A percentile compares a stretch with the other conserved stretches of the same genome.
These are phyloP conservation scores for Wickerhamomyces sp. DNA, from an alignment of 1,139 yeast genomes.

Conservation along the genomic window DNA sequence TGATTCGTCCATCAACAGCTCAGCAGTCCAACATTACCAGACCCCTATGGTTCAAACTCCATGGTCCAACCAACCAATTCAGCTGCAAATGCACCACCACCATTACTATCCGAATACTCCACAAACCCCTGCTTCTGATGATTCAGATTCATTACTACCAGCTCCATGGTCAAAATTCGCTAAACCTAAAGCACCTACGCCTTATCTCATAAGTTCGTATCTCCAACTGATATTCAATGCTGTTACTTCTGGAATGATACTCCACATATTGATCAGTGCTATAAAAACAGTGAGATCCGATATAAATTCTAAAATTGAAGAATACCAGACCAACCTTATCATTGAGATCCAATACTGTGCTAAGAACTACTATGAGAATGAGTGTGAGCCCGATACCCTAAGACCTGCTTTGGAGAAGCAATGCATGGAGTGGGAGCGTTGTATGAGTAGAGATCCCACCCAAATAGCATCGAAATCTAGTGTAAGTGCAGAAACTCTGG, in stretches of 20 bases:
- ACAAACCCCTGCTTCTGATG: constrained; percentile 4
- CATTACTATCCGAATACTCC: constrained; percentile 32
- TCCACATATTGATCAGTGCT: constrained; percentile 40
- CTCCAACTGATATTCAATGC: constrained; percentile 49
- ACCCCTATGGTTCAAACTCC: constrained; percentile 12
- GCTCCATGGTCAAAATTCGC: constrained; percentile 39
- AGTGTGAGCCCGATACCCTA: constrained; percentile 51
- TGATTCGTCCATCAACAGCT: constrained; percentile 3
- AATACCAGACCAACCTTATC: constrained; percentile 22
- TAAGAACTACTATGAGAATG: constrained; percentile 46
- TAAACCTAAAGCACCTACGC: constrained; percentile 29
- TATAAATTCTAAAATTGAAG: constrained; percentile 43
- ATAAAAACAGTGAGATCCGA: constrained; percentile 48
- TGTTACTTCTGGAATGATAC: constrained; percentile 38
- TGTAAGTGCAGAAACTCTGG: constrained; percentile 60
- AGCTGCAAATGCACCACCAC: constrained; percentile 41
- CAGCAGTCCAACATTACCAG: constrained; percentile 6
- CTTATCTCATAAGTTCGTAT: constrained; percentile 55
- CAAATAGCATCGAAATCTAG: constrained; percentile 39
- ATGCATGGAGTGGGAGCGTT: constrained; percentile 58
- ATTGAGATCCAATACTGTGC: constrained; percentile 35
- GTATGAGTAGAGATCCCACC: constrained; percentile 54
- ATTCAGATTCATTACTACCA: constrained; percentile 27
- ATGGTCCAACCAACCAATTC: constrained; percentile 21
- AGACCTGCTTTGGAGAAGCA: constrained; percentile 55